Percentiles rank a stretch among this genome's conserved stretches.
These are phyloP conservation scores for Cryptococcus sp. DNA, from an alignment of 1,284 basidiomycete genomes.

Conservation along the genomic window DNA sequence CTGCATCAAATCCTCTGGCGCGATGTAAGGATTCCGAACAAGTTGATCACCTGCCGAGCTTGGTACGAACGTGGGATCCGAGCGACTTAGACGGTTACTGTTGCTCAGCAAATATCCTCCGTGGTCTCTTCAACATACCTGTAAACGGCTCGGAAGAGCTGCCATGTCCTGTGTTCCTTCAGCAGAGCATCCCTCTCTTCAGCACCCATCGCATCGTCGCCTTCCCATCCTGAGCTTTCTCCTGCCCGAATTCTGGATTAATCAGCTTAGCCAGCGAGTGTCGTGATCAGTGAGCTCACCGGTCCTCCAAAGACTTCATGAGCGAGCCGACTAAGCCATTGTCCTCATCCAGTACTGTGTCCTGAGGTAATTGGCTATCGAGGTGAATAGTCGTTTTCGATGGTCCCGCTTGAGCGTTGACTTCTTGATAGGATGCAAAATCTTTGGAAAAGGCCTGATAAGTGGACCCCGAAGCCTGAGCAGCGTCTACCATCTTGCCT, in stretches of 20 bases:
- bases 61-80: constrained; percentile 25
- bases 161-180: constrained; percentile 45
- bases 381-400: constrained; percentile 29
- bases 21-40: constrained; percentile 33
- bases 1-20: constrained; percentile 39
- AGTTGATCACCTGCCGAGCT: constrained; percentile 26
- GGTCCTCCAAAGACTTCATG: constrained; percentile 29
- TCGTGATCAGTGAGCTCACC: constrained; percentile 17
- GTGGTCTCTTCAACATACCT: constrained; percentile 22
- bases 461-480: constrained; percentile 8
- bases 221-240: constrained; percentile 13
- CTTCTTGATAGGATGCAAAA: constrained; percentile 34
- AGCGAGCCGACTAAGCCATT: constrained; percentile 31
- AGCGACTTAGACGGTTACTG: constrained; percentile 34
- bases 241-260: constrained; percentile 16
- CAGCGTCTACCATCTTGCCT: no score
- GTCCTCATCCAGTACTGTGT: constrained; percentile 38
- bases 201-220: constrained; percentile 22
- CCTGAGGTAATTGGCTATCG: constrained; percentile 32
- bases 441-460: constrained; percentile 37
- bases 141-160: constrained; percentile 36
- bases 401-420: constrained; percentile 38
- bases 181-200: constrained; percentile 34
- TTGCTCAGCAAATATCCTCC: not conserved
- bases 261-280: not conserved